These are phyloP conservation scores for Cercophora scortea DNA, from an alignment of 495 filamentous ascomycete genomes.

Conservation along the genomic window DNA sequence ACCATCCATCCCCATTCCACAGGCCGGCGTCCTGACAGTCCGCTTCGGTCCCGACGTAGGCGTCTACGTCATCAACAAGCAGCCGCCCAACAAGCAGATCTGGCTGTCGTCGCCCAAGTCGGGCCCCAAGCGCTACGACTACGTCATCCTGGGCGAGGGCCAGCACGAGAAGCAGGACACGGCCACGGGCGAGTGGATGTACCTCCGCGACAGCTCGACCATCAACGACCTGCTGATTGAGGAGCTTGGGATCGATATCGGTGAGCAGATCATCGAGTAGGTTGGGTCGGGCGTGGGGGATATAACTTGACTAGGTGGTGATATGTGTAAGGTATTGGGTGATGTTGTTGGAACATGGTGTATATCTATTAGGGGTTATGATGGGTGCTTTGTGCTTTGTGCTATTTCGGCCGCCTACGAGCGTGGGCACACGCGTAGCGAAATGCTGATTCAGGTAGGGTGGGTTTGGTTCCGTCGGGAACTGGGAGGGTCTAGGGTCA, in stretches of 20 bases:
- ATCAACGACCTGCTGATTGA: conserved; percentile 60
- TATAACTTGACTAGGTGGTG: too few species aligned
- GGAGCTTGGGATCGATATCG: conserved; percentile 55
- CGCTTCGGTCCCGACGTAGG: conserved; percentile 51
- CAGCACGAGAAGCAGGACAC: conserved; percentile 70
- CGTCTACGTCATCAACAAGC: conserved; percentile 92
- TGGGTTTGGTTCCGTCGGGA: too few species aligned
- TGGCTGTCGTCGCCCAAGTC: conserved; percentile 89
- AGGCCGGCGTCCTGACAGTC: conserved; percentile 83
- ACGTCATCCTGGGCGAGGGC: conserved; percentile 60
- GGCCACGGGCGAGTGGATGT: conserved; percentile 70
- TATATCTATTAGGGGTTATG: too few species aligned
- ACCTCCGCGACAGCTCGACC: conserved; percentile 69
- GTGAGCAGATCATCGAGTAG: too few species aligned
- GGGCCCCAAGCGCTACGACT: conserved; percentile 92
- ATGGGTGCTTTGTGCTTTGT: too few species aligned
- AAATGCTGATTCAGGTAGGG: too few species aligned
- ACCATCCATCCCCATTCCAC: neutral
- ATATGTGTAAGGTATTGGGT: too few species aligned
- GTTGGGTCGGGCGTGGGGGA: too few species aligned
- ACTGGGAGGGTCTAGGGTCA: too few species aligned
- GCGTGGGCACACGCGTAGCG: too few species aligned
- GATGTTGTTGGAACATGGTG: too few species aligned
- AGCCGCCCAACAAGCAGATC: conserved; percentile 94
- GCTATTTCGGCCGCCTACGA: too few species aligned